Evolutionary conservation across 768 basidiomycete genomes (phyloP), one percentile per base, ranked within the genome.

Genomic region (Cyclocybe cylindracea): DNA sequence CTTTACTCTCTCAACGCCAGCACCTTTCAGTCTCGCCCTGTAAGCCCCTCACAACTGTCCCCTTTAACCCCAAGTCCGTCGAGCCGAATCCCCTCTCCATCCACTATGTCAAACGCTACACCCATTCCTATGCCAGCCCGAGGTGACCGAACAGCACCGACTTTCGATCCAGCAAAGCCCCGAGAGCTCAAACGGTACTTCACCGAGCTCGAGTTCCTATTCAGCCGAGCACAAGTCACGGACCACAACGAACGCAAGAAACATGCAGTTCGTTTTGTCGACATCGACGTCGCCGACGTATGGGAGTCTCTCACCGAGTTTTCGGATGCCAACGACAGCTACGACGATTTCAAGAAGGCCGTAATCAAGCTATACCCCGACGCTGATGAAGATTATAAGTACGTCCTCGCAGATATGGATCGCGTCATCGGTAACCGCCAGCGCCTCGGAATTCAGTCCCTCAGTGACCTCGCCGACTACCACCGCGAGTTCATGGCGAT

Each of bases 401-500:
- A 51, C 29, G 29, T 45, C 2, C 11, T 58, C 9, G 16, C 33
- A 0, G 56, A 58, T 29, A 41, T 58, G 32, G 53, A 54, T 13
- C 13, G 44, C 3, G 46, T 50, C 34, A 48, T 58, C 37, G 52
- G 49, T 0, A 39, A 40, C 7, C 44, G 48, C 5, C 44, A 48
- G 11, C 49, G 45, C 8, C 5, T 47, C 0, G 57, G 56, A 8
- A 58, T 65, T 3, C 24, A 49, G 9, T 49, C 59, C 1, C 43
- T 56, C 6, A 38, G 32, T 4, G 61, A 65, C 16, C 46, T 51
- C 5, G 56, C 56, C 2, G 51, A 56, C 3, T 66, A 62, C 38
- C 60, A 63, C 33, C 53, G 54, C 2, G 42, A 61, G 6, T 68
- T 67, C 47, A 10, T 49, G 0, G 46, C 41, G 18, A 52, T 66